Conservation (phyloP, 139 green algal genomes). For the Micractinium conductrix region DNA sequence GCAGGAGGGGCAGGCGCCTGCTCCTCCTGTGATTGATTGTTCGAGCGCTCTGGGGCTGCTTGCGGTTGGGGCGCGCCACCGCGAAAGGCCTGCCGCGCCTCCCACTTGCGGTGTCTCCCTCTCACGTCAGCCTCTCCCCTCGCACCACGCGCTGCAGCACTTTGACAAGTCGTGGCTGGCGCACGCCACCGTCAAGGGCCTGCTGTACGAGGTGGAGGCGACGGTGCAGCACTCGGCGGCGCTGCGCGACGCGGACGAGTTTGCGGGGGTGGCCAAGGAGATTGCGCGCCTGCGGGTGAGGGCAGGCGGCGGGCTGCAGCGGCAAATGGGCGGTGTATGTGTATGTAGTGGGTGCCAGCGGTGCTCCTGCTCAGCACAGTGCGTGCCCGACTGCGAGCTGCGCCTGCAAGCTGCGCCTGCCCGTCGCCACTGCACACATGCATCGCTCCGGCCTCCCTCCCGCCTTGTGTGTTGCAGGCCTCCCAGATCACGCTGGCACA, state of each 20-base stretch:
- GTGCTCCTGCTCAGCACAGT: no score
- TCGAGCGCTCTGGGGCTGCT: neutral
- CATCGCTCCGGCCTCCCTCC: neutral
- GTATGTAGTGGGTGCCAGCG: no score
- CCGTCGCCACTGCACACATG: no score
- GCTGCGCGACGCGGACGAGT: slow-evolving; percentile 45
- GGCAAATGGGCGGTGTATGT: no score
- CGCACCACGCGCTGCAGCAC: slow-evolving; percentile 46
- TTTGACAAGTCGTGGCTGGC: slow-evolving; percentile 84
- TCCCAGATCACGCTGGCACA: slow-evolving; percentile 40
- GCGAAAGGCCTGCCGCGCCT: no score
- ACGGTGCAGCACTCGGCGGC: slow-evolving; percentile 56
- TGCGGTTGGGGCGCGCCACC: no score
- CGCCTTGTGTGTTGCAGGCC: slow-evolving; percentile 25
- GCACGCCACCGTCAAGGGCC: slow-evolving; percentile 56
- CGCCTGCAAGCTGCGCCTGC: no score
- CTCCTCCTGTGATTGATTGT: no score
- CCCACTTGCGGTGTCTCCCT: no score
- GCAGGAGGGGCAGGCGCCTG: no score
- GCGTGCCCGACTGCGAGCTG: no score
- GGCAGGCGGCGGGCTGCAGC: no score
- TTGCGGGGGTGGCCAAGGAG: slow-evolving; percentile 48
- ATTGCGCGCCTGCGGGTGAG: slow-evolving; percentile 55
- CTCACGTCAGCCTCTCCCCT: neutral
- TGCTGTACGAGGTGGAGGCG: slow-evolving; percentile 75